These are phyloP conservation scores for Ustilago xerochloae DNA, from an alignment of 1,284 basidiomycete genomes.

Conservation along the genomic window DNA sequence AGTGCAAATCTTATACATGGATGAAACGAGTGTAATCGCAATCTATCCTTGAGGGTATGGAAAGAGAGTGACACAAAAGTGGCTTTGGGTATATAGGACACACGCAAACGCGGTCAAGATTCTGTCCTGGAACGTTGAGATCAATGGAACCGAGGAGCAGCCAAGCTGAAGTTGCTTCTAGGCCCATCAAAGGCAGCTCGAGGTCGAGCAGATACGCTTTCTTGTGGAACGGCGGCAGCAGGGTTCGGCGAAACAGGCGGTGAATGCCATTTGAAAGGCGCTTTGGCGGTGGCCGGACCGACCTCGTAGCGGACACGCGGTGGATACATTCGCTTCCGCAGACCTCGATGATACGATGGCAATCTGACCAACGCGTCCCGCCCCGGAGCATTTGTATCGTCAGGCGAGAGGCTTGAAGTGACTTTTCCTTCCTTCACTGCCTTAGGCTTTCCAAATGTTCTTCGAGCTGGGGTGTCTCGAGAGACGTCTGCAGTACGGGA, in stretches of 20 bases:
- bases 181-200: not conserved
- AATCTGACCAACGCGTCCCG: not conserved
- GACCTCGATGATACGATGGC: slow-evolving; percentile 25
- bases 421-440: not conserved
- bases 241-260: not conserved
- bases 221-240: not conserved
- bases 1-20: no score
- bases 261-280: not conserved
- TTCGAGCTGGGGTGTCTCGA: not conserved
- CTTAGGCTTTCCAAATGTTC: not conserved
- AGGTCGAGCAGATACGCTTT: not conserved
- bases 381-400: not conserved
- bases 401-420: not conserved
- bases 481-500: not conserved
- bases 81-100: no score
- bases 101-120: no score
- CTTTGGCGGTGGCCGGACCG: not conserved
- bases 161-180: not conserved
- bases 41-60: no score
- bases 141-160: no score
- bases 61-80: no score
- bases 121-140: no score
- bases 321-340: slow-evolving; percentile 33
- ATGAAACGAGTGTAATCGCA: no score
- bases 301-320: slow-evolving; percentile 29